Conservation (phyloP, 257 asterid genomes). For the Haberlea rhodopensis region DNA sequence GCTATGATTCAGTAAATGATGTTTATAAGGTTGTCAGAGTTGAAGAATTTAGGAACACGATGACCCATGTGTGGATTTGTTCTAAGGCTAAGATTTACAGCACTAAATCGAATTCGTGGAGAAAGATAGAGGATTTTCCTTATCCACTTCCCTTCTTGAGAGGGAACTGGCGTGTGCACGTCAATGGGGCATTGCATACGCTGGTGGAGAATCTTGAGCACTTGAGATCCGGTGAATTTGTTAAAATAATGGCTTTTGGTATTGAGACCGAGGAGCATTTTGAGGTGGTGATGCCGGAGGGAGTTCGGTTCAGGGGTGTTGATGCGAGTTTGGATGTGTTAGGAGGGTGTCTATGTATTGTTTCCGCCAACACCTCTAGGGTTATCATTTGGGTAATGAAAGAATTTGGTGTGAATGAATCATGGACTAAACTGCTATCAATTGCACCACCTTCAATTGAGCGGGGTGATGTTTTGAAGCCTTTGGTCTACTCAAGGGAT, state of each 20-base stretch:
- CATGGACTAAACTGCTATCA: conserved; percentile 36
- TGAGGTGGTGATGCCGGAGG: conserved; percentile 17
- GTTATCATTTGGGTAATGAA: conserved; percentile 39
- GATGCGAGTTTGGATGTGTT: conserved; percentile 23
- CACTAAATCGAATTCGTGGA: conserved; percentile 47
- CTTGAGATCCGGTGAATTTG: not conserved
- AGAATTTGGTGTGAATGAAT: conserved; percentile 32
- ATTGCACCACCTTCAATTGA: conserved; percentile 15
- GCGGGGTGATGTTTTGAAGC: conserved; percentile 21
- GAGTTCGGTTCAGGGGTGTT: not conserved
- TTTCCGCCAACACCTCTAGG: not conserved
- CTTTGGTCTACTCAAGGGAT: conserved; percentile 36
- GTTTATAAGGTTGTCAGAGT: conserved; percentile 56
- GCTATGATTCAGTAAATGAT: conserved; percentile 40
- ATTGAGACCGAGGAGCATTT: conserved; percentile 26
- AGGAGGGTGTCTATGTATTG: conserved; percentile 31
- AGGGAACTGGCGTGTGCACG: conserved; percentile 11
- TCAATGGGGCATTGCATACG: conserved; percentile 35
- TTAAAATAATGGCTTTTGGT: conserved; percentile 29
- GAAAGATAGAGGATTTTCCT: conserved; percentile 32
- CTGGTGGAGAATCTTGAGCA: not conserved
- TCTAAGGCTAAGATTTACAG: conserved; percentile 41
- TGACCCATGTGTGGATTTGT: conserved; percentile 33
- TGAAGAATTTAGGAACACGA: conserved; percentile 38
- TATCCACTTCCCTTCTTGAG: conserved; percentile 31